Percentiles rank a stretch among this genome's conserved stretches.
phyloP scores from a whole-genome alignment of 1,284 basidiomycete genomes.

The Rhodotorula sp. region DNA sequence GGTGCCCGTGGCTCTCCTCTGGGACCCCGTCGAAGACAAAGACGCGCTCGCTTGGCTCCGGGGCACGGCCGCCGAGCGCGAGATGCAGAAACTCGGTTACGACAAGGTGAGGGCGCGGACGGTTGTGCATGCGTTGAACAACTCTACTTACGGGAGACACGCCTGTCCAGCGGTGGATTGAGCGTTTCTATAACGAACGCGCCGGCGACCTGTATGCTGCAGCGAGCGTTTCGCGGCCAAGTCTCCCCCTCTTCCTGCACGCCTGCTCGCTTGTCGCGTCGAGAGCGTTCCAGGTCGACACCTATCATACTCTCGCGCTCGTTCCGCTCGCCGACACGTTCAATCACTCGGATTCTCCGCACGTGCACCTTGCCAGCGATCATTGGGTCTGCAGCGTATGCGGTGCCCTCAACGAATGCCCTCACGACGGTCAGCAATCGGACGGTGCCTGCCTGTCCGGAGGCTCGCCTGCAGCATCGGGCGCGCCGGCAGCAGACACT shows the following conservation, averaged over 20 bases:
- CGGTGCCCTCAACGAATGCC: constrained; percentile 69
- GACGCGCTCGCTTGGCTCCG: constrained; percentile 44
- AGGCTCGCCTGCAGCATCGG: background rate
- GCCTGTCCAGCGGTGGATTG: background rate
- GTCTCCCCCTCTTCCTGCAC: constrained; percentile 60
- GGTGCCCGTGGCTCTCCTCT: constrained; percentile 47
- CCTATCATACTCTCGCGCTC: constrained; percentile 76
- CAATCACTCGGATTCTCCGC: constrained; percentile 68
- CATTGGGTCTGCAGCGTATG: constrained; percentile 75
- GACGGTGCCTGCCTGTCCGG: background rate
- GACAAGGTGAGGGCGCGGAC: constrained; percentile 38
- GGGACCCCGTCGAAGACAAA: constrained; percentile 39
- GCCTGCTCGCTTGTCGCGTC: constrained; percentile 80
- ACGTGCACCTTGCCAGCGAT: constrained; percentile 72
- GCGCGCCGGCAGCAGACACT: constrained; percentile 34
- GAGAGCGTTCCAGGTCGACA: constrained; percentile 79
- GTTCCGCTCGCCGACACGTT: constrained; percentile 87
- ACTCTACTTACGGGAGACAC: no score
- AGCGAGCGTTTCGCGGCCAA: constrained; percentile 14
- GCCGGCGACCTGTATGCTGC: constrained; percentile 44
- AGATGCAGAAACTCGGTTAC: constrained; percentile 43
- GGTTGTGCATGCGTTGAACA: no score
- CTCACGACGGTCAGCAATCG: constrained; percentile 59
- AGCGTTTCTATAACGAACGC: background rate
- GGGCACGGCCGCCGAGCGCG: constrained; percentile 49